Base-by-base conservation (phyloP, 1,139 yeast species). In the Pneumocystis murina region DNA sequence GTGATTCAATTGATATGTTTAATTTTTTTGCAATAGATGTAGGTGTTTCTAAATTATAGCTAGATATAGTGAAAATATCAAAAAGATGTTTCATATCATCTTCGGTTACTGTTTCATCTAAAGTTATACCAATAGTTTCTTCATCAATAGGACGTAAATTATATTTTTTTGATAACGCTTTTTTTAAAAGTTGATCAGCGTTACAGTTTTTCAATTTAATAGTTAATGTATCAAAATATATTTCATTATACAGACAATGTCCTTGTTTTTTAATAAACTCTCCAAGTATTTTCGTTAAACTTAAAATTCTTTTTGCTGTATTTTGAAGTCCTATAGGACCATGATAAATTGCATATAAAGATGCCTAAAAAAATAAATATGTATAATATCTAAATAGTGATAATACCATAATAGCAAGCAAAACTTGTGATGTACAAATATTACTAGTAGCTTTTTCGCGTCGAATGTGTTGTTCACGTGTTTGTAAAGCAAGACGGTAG, bases 391-490 rank as follows among this genome's bases (percentile, higher is more conserved):
- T 24, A 48, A 48, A 48, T 48, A 48, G n/a, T 3, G 28, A 48
- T 20, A 48, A 24, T 48, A 48, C 83, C 79, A 92, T 90, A 75
- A 92, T 92, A 54, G 98, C 98, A 69, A 92, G 79, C 67, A 92
- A 79, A 28, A 97, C 97, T 78, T 92, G 97, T 10, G 97, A 96
- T 54, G 98, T 92, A 78, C 98, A 92, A 67, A 92, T 92, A 74
- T 92, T 92, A 59, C 96, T 89, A 39, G 98, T 92, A 20, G 98
- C 98, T 77, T 88, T 91, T 75, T 92, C 98, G 74, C 98, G 84
- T 75, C 91, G 87, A 72, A 92, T 92, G 74, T 92, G 98, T 75
- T 92, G 98, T 75, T 92, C 98, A 76, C 98, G 86, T 6, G 98
- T 92, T 78, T 92, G 98, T 71, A 92, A 80, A 8, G 98, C 97